Evolutionary conservation across 345 rosid species (phyloP).

Genomic region (Clarkia xantiana): DNA sequence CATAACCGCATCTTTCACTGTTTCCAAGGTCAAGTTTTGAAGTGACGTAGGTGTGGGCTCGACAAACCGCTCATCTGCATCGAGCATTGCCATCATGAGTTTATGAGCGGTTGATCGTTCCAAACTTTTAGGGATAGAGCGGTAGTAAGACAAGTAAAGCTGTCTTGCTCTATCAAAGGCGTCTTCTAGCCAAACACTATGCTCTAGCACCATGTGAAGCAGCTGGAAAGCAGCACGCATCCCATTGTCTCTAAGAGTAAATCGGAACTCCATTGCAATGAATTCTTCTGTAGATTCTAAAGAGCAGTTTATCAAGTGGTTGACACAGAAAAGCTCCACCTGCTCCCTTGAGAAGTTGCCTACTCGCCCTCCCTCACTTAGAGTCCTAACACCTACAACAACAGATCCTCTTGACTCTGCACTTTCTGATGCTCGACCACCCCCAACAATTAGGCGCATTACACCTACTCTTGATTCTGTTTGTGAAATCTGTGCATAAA

Average conservation of each 20-base stretch:
- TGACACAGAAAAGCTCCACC: slow-evolving; percentile 99
- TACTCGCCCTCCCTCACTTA: slow-evolving; percentile 98
- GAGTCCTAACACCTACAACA: slow-evolving; percentile 93
- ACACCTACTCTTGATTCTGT: slow-evolving; percentile 86
- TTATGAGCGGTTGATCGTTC: slow-evolving; percentile 99
- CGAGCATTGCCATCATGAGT: slow-evolving; percentile 92
- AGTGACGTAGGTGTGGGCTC: slow-evolving; percentile 88
- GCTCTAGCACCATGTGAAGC: slow-evolving; percentile 99
- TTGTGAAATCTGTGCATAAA: slow-evolving; percentile 40
- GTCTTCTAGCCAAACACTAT: slow-evolving; percentile 98
- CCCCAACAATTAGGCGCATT: slow-evolving; percentile 98
- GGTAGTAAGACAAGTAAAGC: slow-evolving; percentile 77
- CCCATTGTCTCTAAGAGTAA: slow-evolving; percentile 92
- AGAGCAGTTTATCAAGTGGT: slow-evolving; percentile 95
- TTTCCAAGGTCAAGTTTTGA: slow-evolving; percentile 49
- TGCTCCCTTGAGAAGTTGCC: slow-evolving; percentile 98
- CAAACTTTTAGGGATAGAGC: slow-evolving; percentile 96
- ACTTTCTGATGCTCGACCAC: slow-evolving; percentile 89
- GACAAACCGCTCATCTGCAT: slow-evolving; percentile 91
- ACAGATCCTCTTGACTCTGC: slow-evolving; percentile 82
- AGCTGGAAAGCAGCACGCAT: slow-evolving; percentile 97
- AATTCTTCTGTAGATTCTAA: slow-evolving; percentile 98
- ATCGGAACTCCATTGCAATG: slow-evolving; percentile 97
- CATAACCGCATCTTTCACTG: slow-evolving; percentile 92
- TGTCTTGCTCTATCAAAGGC: slow-evolving; percentile 99